Base-by-base conservation (phyloP, 2,329 filamentous ascomycete genomes). In the Peltaster fructicola region DNA sequence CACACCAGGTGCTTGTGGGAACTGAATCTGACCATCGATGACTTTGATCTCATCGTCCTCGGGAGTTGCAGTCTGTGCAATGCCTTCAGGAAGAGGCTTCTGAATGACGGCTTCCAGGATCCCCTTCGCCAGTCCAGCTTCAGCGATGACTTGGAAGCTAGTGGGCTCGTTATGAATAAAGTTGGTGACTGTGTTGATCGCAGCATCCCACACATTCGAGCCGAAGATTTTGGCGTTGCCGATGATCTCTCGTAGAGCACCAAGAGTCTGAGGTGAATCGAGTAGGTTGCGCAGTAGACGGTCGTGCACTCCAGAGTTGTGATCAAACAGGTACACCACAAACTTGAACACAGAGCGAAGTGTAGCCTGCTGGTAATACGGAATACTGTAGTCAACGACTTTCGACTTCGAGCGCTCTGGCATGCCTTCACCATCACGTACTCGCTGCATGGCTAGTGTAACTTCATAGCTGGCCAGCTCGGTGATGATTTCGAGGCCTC, bases 131-230 rank as follows among this genome's bases (percentile, higher is more conserved):
- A 98, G 65, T 12, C 82, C 82, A 24, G 88, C 85, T 53, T 99
- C 88, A 8, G 80, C 81, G 36, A 99, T 88, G 13, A 92, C 81
- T 14, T 81, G 76, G 48, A 92, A 98, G 50, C 88, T 98, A 1
- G 88, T 98, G 0, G 88, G 88, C 43, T 98, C 88, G 45, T 95
- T 93, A 53, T 99, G 90, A 41, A 99, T 91, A 51, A 98, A 98
- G 40, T 81, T 85, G 44, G 80, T 88, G 24, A 98, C 59, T 29
- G 93, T 85, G 27, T 75, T 84, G 33, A 92, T 80, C 5, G 82
- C 77, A 47, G 84, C 84, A 23, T 82, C 92, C 88, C 88, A 99
- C 4, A 95, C 81, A 30, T 88, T 75, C 2, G 85, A 88, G 8
- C 88, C 88, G 46, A 84, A 99, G 17, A 73, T 61, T 25, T 61